These are phyloP conservation scores for Diatrype stigma DNA, from an alignment of 2,329 filamentous ascomycete genomes.

Conservation along the genomic window DNA sequence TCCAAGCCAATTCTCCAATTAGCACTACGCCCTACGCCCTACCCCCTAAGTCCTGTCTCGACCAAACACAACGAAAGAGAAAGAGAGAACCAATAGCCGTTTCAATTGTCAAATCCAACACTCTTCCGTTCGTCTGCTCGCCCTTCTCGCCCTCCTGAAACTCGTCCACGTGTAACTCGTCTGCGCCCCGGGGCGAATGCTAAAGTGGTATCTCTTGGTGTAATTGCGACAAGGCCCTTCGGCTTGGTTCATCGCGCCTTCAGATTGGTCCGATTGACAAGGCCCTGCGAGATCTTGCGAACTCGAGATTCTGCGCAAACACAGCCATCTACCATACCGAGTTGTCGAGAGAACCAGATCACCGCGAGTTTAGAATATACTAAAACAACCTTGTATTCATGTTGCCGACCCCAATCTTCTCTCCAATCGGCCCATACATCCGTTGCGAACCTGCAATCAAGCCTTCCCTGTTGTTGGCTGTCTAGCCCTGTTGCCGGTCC, in stretches of 20 bases:
- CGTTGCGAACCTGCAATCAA: neutral
- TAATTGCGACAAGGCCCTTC: neutral
- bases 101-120: neutral
- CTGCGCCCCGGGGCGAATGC: neutral
- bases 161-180: neutral
- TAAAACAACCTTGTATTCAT: no score
- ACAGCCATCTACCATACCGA: neutral
- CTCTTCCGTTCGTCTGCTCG: neutral
- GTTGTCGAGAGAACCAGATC: neutral
- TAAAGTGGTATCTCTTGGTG: neutral
- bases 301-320: neutral
- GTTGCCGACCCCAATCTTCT: neutral
- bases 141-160: neutral
- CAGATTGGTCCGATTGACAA: neutral
- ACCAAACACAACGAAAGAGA: neutral
- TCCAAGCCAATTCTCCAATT: neutral
- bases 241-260: neutral
- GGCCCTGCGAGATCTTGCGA: neutral
- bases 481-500: neutral
- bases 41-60: no score
- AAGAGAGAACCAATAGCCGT: neutral
- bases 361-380: neutral
- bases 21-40: no score
- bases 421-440: neutral
- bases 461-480: neutral